Evolutionary conservation across 2,329 filamentous ascomycete species (phyloP).

Genomic region (Aspergillus fumigatus): DNA sequence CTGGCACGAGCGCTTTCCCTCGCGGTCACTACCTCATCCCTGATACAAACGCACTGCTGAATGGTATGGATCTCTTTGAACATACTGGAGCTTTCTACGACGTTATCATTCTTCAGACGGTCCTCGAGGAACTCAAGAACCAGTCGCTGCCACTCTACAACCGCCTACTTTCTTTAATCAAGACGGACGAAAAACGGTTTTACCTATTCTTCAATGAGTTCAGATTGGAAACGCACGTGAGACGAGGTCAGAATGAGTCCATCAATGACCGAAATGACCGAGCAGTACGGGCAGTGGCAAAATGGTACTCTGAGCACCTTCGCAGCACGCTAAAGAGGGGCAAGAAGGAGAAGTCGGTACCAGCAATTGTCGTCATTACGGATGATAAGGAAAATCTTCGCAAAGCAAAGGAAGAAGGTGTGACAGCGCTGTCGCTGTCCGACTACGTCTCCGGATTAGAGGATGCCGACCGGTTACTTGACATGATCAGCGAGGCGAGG

Average conservation of each 20-base stretch:
- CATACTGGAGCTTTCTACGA: conserved; percentile 88
- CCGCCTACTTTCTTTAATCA: conserved; percentile 81
- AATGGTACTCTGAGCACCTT: conserved; percentile 87
- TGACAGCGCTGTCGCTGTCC: conserved; percentile 63
- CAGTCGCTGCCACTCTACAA: conserved; percentile 93
- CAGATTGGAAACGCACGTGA: conserved; percentile 81
- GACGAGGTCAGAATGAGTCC: conserved; percentile 68
- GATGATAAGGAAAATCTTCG: conserved; percentile 84
- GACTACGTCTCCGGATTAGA: conserved; percentile 83
- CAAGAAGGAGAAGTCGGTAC: conserved; percentile 54
- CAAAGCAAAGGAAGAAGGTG: conserved; percentile 68
- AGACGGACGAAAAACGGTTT: conserved; percentile 94
- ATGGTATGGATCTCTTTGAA: conserved; percentile 96
- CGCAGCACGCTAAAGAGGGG: conserved; percentile 52
- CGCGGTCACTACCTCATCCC: conserved; percentile 91
- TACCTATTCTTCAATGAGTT: conserved; percentile 99
- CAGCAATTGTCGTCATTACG: conserved; percentile 85
- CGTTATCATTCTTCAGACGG: conserved; percentile 93
- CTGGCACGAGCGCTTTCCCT: conserved; percentile 74
- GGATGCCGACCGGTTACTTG: conserved; percentile 77
- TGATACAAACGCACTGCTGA: conserved; percentile 92
- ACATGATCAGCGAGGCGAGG: conserved; percentile 84
- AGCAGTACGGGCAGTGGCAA: conserved; percentile 77
- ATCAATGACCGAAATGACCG: conserved; percentile 97
- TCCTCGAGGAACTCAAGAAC: conserved; percentile 92